A percentile compares a stretch with the other conserved stretches of the same genome.
phyloP scores from a whole-genome alignment of 73 alveolate genomes.

The Blepharisma stoltei region DNA sequence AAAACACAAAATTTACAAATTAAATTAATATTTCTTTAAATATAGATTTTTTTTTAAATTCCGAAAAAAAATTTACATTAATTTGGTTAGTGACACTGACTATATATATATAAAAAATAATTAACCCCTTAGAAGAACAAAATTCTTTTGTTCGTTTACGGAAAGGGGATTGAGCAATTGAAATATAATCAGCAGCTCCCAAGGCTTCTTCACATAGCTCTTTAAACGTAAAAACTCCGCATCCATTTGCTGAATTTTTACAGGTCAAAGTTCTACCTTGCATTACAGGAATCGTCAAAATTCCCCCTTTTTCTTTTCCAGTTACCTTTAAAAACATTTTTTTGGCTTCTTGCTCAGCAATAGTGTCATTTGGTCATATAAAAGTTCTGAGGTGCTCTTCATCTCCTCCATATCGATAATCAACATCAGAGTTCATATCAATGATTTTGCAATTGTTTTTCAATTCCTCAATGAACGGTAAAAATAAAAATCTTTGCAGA shows the following conservation, averaged over 20 bases:
- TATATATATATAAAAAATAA: too few species aligned
- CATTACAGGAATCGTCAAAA: conserved; percentile 50
- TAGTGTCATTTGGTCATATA: conserved; percentile 44
- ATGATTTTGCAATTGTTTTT: conserved; percentile 55
- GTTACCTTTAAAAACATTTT: conserved; percentile 49
- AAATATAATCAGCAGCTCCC: conserved; percentile 85
- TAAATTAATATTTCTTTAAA: too few species aligned
- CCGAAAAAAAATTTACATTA: too few species aligned
- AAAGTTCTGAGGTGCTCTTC: conserved; percentile 37
- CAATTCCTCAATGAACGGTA: conserved; percentile 79
- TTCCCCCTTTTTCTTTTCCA: conserved; percentile 45
- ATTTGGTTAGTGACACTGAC: too few species aligned
- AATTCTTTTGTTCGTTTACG: too few species aligned
- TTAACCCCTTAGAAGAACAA: too few species aligned
- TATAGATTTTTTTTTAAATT: too few species aligned
- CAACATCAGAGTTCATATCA: conserved; percentile 56
- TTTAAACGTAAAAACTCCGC: conserved; percentile 63
- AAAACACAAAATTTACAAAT: too few species aligned
- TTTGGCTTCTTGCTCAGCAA: conserved; percentile 42
- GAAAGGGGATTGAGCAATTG: too few species aligned
- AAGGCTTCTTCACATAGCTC: conserved; percentile 79
- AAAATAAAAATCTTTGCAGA: conserved; percentile 68
- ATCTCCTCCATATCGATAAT: conserved; percentile 61
- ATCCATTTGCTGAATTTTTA: conserved; percentile 49
- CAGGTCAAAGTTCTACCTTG: conserved; percentile 70